phyloP scores from a whole-genome alignment of 2,329 filamentous ascomycete genomes.

The Purpureocillium lavendulum region DNA sequence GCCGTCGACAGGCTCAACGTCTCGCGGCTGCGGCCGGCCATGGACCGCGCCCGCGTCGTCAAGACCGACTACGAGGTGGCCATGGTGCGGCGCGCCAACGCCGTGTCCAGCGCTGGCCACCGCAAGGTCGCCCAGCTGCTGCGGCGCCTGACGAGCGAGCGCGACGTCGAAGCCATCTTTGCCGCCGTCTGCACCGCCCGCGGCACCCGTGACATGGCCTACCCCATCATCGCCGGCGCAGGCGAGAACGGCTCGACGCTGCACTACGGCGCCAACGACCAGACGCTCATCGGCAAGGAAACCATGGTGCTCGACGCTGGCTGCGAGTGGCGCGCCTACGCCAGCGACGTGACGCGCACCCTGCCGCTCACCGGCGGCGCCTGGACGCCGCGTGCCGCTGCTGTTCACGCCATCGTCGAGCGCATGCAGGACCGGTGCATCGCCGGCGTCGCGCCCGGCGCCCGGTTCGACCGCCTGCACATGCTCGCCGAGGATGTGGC shows the following conservation, averaged over 20 bases:
- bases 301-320: slow-evolving; percentile 82
- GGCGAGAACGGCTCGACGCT: slow-evolving; percentile 77
- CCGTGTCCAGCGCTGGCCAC: slow-evolving; percentile 71
- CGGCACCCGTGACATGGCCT: slow-evolving; percentile 72
- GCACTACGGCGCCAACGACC: slow-evolving; percentile 79
- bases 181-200: slow-evolving; percentile 61
- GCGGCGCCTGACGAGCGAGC: slow-evolving; percentile 61
- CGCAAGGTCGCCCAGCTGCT: slow-evolving; percentile 60
- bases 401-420: slow-evolving; percentile 70
- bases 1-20: slow-evolving; percentile 34
- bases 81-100: slow-evolving; percentile 73
- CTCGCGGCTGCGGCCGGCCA: slow-evolving; percentile 54
- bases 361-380: slow-evolving; percentile 66
- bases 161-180: slow-evolving; percentile 75
- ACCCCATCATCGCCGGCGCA: slow-evolving; percentile 79
- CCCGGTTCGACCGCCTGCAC: slow-evolving; percentile 23
- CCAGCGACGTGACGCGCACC: slow-evolving; percentile 82
- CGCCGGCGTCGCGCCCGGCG: slow-evolving; percentile 13
- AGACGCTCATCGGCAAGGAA: slow-evolving; percentile 59
- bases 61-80: slow-evolving; percentile 84
- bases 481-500: slow-evolving; percentile 42
- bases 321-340: slow-evolving; percentile 78
- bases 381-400: slow-evolving; percentile 60
- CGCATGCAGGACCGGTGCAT: slow-evolving; percentile 76
- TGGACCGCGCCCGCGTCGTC: slow-evolving; percentile 71